These are phyloP conservation scores for Venturia oleaginea DNA, from an alignment of 2,329 filamentous ascomycete species.

Conservation along the genomic window DNA sequence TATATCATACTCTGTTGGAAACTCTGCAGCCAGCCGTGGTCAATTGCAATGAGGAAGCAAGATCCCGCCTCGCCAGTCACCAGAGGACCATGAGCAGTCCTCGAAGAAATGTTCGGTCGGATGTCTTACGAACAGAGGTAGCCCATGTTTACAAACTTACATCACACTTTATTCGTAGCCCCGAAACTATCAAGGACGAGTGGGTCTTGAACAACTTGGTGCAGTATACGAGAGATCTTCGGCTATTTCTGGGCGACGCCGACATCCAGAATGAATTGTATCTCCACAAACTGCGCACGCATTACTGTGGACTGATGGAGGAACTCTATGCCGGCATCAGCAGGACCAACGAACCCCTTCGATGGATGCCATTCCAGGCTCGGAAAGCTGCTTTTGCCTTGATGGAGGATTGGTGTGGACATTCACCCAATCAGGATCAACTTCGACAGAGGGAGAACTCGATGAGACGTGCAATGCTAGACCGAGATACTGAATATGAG, in stretches of 20 bases:
- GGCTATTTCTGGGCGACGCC: conserved; percentile 87
- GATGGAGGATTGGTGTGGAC: conserved; percentile 99
- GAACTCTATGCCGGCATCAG: conserved; percentile 89
- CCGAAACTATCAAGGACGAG: conserved; percentile 73
- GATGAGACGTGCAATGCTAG: conserved; percentile 76
- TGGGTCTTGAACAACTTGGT: conserved; percentile 87
- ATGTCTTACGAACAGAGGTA: conserved; percentile 83
- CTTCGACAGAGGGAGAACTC: conserved; percentile 75
- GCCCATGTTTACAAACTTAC: conserved; percentile 95
- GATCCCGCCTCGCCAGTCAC: conserved; percentile 64
- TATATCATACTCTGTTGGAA: conserved; percentile 84
- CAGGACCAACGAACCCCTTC: conserved; percentile 69
- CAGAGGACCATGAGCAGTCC: conserved; percentile 77
- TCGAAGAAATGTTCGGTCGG: conserved; percentile 54
- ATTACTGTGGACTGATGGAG: conserved; percentile 92
- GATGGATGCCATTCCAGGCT: conserved; percentile 97
- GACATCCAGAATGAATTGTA: conserved; percentile 93
- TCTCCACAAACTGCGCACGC: conserved; percentile 80
- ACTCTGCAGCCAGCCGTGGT: conserved; percentile 80
- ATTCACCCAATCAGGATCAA: conserved; percentile 77
- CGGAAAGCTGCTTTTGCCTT: conserved; percentile 89
- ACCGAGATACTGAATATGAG: conserved; percentile 62
- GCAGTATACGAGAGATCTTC: conserved; percentile 81
- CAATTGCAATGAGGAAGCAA: conserved; percentile 80
- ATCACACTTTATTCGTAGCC: conserved; percentile 73